These are phyloP conservation scores for Pseudogymnoascus sp. DNA, from an alignment of 2,329 filamentous ascomycete genomes.

Conservation along the genomic window DNA sequence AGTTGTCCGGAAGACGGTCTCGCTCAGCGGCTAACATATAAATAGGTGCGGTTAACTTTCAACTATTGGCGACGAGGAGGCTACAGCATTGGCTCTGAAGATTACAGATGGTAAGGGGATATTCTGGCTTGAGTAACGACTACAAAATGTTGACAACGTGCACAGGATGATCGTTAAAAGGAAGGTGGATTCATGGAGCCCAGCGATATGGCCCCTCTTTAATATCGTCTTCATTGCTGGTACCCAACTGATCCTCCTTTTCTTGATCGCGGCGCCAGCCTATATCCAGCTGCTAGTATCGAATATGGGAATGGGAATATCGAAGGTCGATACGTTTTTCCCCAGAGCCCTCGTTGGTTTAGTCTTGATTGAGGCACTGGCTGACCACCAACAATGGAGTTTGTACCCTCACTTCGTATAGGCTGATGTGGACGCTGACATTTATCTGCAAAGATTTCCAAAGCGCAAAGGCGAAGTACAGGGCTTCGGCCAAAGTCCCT, in stretches of 20 bases:
- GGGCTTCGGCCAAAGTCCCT: conserved; percentile 62
- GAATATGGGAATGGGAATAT: conserved; percentile 47
- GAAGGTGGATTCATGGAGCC: conserved; percentile 61
- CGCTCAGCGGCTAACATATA: conserved; percentile 9
- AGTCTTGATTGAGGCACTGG: conserved; percentile 63
- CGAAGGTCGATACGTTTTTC: conserved; percentile 48
- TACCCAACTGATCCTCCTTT: conserved; percentile 73
- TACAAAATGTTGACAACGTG: background rate
- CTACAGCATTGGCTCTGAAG: conserved; percentile 80
- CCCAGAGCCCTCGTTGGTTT: conserved; percentile 46
- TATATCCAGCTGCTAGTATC: conserved; percentile 74
- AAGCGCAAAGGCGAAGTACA: conserved; percentile 68
- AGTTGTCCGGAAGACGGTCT: conserved; percentile 25
- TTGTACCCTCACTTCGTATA: background rate
- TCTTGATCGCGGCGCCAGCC: conserved; percentile 67
- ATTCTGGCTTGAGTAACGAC: background rate
- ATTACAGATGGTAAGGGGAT: conserved; percentile 69
- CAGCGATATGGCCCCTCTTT: conserved; percentile 64
- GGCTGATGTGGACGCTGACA: background rate
- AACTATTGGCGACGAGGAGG: conserved; percentile 97
- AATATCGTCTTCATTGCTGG: conserved; percentile 87
- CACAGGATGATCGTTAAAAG: conserved; percentile 8
- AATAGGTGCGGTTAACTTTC: conserved; percentile 70
- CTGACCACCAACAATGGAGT: conserved; percentile 91
- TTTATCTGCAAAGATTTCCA: conserved; percentile 55